Base-by-base conservation (phyloP, 257 asterid species). In the Jacaranda mimosifolia region DNA sequence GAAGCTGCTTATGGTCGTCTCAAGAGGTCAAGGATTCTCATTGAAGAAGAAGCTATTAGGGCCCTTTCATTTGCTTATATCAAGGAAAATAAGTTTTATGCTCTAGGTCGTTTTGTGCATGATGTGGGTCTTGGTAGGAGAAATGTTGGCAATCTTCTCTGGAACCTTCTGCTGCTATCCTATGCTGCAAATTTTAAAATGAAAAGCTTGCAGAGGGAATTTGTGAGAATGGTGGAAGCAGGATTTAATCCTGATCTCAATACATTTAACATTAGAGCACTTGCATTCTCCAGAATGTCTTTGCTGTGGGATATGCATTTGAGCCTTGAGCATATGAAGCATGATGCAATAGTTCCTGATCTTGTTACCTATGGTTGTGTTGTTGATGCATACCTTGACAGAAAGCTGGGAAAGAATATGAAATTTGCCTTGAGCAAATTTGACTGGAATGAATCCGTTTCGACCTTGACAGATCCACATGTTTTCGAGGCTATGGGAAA, bases 161-260 rank as follows among this genome's bases (percentile, higher is more conserved):
- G 98, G 98, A 93, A 96, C 83, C 88, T 96, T 70, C 73, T 93
- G 80, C 82, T 96, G 35, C 77, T 95, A 67, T 95, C 97, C n/a
- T 96, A 87, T 84, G 97, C 98, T 43, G 91, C 97, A 18, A 91
- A 89, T 59, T 91, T 96, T 85, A 93, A 93, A 81, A 93, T 93
- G 98, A 96, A 91, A 86, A 90, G 97, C 83, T 77, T 93, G 85
- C 99, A 91, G 87, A 89, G 97, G 82, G 97, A 88, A 71, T 93
- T 93, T 53, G 91, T 91, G 80, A 84, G 90, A 76, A 96, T 96
- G 98, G 96, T 90, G 46, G 98, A 93, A 81, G 56, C 87, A 39
- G 98, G 98, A 51, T 93, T 93, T 67, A 69, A 45, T 71, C 99
- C 99, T 4, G 98, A 91, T 81, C 81, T 90, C 43, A 77, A 86